Base-by-base conservation (phyloP, 441 rosid species). In the Bruguiera hainesii region DNA sequence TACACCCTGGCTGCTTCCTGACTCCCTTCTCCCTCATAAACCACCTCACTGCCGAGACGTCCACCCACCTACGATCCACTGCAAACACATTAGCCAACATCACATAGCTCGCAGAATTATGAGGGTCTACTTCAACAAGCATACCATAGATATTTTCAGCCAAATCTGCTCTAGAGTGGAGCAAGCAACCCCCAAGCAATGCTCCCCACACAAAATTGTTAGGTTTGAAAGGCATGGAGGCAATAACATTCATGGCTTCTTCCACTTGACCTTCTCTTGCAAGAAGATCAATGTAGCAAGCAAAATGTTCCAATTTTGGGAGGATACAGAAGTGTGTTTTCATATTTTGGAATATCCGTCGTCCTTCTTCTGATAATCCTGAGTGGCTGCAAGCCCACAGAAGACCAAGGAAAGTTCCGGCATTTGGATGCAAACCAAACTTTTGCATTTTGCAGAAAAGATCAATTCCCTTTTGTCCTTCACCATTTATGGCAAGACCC, bases 151-250 rank as follows among this genome's bases (percentile, higher is more conserved):
- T 67, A 31, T 67, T 65, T 63, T 58, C 75, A 56, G 85, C 80
- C 31, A 75, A 48, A 48, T 77, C 81, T 46, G 62, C 48, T 58
- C 80, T 73, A 29, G 66, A 71, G 28, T 78, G 82, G 68, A 80
- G 79, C 63, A 80, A 48, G 56, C 84, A 80, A 63, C 86, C 84
- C 21, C 83, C 80, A 16, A 82, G 83, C 69, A 82, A 62, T 46
- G 83, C 73, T 26, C 85, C 83, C 86, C 82, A 83, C 16, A 83
- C 79, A 39, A 78, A 69, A 66, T 83, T 74, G 52, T 78, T 83
- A 23, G 84, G 82, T 60, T 78, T 70, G 50, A 46, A 80, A 56
- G 80, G 80, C 86, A 83, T 80, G 3, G 81, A 76, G 28, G 66
- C 69, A 63, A 66, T 74, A 52, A 80, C 76, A n/a, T 55, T 56